Evolutionary conservation across 352 stramenopile genomes (phyloP), one percentile per base, ranked within the genome.

Genomic region (Phytophthora constricta): DNA sequence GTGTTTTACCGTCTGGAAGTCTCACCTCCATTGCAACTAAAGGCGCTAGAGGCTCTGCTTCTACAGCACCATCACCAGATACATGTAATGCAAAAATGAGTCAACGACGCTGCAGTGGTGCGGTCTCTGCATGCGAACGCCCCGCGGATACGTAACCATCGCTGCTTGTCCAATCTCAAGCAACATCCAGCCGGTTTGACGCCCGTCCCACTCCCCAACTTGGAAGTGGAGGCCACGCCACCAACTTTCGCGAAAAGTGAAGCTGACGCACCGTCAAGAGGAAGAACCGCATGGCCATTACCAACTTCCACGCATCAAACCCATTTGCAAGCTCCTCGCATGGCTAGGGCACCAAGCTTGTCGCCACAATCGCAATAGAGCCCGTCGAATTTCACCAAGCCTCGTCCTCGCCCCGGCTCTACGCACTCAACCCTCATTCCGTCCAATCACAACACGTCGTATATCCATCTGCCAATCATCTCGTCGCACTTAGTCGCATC

Each of bases 201-300:
- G 41, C 31, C 43, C 49, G 49, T 71, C 58, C 64, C 64, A 72
- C 64, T 67, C 49, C 56, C 56, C 42, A 14, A 54, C 34, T 16
- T 42, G 14, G 14, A 19, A 42, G 11, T 16, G 34, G 3, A 19
- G 34, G 34, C 9, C 7, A 39, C 9, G 14, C 9, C 14, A 42
- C 34, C 34, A 10, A 42, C 11, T 42, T 16, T n/a, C n/a, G n/a
- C n/a, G n/a, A n/a, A n/a, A n/a, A n/a, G n/a, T n/a, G n/a, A n/a
- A n/a, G n/a, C n/a, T n/a, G n/a, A n/a, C n/a, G n/a, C n/a, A 7
- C 31, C 22, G 45, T 51, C 47, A 47, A 34, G 7, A 37, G 31
- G 13, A 11, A 37, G 31, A 37, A 37, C 13, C 31, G 31, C 31
- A 37, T 37, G 31, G 31, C 31, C 31, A 37, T 37, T 37, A 37